phyloP scores from a whole-genome alignment of 345 rosid genomes.

The Excoecaria cochinchinensis region DNA sequence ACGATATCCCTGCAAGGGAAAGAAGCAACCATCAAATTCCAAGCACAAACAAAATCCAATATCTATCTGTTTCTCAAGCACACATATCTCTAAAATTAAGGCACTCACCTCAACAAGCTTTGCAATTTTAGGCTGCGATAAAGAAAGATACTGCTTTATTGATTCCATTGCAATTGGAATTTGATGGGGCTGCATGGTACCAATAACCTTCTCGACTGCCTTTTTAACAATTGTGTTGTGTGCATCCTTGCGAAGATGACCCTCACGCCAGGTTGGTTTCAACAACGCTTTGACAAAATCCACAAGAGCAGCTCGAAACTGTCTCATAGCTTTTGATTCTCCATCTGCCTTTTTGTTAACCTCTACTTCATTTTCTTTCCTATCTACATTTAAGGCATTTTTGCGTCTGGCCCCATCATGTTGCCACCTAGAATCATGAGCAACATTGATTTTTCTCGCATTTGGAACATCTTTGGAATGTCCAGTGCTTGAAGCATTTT shows the following conservation, averaged over 20 bases:
- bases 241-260: constrained; percentile 75
- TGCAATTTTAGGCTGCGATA: constrained; percentile 50
- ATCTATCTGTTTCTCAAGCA: background rate
- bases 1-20: constrained; percentile 69
- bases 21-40: constrained; percentile 23
- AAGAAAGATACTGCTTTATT: constrained; percentile 58
- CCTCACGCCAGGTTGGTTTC: constrained; percentile 85
- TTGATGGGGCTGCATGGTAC: constrained; percentile 55
- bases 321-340: constrained; percentile 56
- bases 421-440: constrained; percentile 35
- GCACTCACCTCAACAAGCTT: constrained; percentile 82
- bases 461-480: constrained; percentile 37
- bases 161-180: constrained; percentile 53
- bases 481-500: constrained; percentile 41
- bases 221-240: constrained; percentile 76
- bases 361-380: constrained; percentile 37
- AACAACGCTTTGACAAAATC: constrained; percentile 64
- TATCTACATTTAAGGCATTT: constrained; percentile 38
- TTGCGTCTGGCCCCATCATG: constrained; percentile 45
- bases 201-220: constrained; percentile 68
- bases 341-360: constrained; percentile 46
- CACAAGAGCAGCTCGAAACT: constrained; percentile 59
- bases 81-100: constrained; percentile 15
- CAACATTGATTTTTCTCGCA: constrained; percentile 28
- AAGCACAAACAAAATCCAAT: constrained; percentile 18